Evolutionary conservation across 116 monocot species (phyloP), one percentile per base, ranked within the genome.

Genomic region (Posidonia oceanica): DNA sequence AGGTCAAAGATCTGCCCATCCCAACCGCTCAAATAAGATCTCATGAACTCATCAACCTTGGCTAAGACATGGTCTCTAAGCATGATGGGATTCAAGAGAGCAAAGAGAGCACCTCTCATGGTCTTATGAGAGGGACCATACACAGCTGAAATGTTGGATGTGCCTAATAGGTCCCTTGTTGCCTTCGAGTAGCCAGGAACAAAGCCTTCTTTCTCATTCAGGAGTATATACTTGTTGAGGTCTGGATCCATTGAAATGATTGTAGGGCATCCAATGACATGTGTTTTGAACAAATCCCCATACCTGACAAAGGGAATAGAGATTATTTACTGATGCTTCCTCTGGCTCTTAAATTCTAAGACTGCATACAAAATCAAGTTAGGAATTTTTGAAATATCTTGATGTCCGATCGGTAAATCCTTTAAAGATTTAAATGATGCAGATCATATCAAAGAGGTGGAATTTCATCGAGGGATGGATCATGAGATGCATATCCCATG

Each of bases 161-260:
- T 72, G 5, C 93, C 97, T 51, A 98, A 61, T 39, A 98, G 81
- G 64, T 98, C 85, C 3, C 87, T 70, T 89, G 89, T 98, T 39
- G 97, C 87, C 57, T 93, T 85, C 55, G 87, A 93, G 68, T 88
- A 88, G 3, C 88, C 88, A 74, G 92, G 88, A 36, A 93, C 75
- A 41, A 93, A 73, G 10, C 92, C 86, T 48, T 82, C 86, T 57
- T 85, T 80, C 75, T 98, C 97, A 56, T 82, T 98, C 85, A 93
- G 69, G 29, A 98, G 80, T 17, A 90, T 87, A 67, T 74, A 85
- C 63, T 81, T 84, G 81, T 98, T 98, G 20, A 92, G 61, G 60
- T 92, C 93, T 69, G 89, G 85, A 79, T 98, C 97, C 97, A 92
- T 89, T 75, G 83, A 92, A 0, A 92, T 82, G 7, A 93, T 87